Evolutionary conservation across 2,329 filamentous ascomycete species (phyloP).

Genomic region (Neofusicoccum cordaticola): DNA sequence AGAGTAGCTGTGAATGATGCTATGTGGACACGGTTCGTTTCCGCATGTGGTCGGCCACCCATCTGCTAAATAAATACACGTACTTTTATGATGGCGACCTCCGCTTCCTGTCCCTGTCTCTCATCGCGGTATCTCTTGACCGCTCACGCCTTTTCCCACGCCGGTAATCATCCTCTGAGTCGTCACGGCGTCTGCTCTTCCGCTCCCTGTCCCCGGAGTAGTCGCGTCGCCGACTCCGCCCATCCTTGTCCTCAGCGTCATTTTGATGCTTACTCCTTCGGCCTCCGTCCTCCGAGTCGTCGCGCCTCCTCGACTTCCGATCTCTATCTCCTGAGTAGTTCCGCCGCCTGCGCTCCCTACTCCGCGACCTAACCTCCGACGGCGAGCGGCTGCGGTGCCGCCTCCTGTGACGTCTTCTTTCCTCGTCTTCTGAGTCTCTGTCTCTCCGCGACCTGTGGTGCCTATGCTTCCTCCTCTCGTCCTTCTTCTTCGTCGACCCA

Average conservation of each 20-base stretch:
- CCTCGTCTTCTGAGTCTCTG: not conserved
- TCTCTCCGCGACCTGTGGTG: constrained; percentile 12
- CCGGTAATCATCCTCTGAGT: not conserved
- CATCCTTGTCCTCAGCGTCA: not conserved
- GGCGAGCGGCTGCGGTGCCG: constrained; percentile 4
- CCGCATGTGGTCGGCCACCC: no score
- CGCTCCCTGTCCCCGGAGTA: not conserved
- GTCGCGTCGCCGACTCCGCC: not conserved
- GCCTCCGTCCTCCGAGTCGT: not conserved
- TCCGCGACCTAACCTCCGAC: constrained; percentile 5
- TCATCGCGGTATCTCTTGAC: not conserved
- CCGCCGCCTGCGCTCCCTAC: not conserved
- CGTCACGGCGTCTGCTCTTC: not conserved
- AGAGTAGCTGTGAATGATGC: no score
- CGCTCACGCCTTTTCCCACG: not conserved
- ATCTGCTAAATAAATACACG: no score
- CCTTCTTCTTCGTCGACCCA: constrained; percentile 28
- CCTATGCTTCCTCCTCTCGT: constrained; percentile 1
- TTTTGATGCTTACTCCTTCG: not conserved
- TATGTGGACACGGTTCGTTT: no score
- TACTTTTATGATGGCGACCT: not conserved
- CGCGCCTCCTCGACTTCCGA: not conserved
- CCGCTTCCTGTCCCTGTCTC: not conserved
- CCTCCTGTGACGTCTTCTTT: not conserved
- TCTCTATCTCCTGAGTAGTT: not conserved